Conservation (phyloP, 2,329 filamentous ascomycete species). For the Arthrobotrys pseudoclavata region DNA sequence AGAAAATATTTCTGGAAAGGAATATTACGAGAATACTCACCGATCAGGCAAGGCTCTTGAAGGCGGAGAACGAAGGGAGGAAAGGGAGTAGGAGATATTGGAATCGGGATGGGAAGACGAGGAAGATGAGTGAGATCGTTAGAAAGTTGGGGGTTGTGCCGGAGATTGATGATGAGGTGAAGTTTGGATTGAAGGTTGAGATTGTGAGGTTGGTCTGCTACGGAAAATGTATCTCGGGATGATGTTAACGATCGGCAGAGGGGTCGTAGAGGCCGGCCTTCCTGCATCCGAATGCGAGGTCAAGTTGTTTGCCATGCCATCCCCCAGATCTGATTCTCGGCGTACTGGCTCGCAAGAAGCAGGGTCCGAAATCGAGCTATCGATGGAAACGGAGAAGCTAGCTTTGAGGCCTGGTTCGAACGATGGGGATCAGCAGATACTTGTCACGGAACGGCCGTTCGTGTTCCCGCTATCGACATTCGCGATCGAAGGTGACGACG, state of each 20-base stretch:
- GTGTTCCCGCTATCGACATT: constrained; percentile 34
- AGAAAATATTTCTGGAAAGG: constrained; percentile 33
- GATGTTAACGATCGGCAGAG: background rate
- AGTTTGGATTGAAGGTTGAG: constrained; percentile 28
- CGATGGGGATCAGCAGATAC: background rate
- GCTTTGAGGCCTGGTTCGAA: background rate
- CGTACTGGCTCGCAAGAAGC: background rate
- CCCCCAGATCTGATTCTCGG: background rate
- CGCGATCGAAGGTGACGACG: constrained; percentile 2
- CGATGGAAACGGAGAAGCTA: background rate
- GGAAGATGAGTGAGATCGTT: constrained; percentile 20
- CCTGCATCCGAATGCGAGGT: constrained; percentile 3
- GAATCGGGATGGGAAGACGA: constrained; percentile 12
- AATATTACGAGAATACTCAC: constrained; percentile 29
- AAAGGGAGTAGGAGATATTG: constrained; percentile 2
- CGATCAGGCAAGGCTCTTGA: constrained; percentile 18
- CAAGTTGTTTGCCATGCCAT: constrained; percentile 2
- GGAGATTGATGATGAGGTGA: constrained; percentile 28
- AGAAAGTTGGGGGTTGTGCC: constrained; percentile 15
- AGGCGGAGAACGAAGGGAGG: constrained; percentile 31
- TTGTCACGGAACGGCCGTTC: constrained; percentile 4
- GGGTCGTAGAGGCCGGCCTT: background rate
- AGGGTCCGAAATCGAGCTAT: background rate
- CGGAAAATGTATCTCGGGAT: no score
- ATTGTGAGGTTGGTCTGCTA: constrained; percentile 9